A percentile compares a stretch with the other conserved stretches of the same genome.
Conservation (phyloP, 192 early-diverging fungal species). For the Rhizophagus sp. region DNA sequence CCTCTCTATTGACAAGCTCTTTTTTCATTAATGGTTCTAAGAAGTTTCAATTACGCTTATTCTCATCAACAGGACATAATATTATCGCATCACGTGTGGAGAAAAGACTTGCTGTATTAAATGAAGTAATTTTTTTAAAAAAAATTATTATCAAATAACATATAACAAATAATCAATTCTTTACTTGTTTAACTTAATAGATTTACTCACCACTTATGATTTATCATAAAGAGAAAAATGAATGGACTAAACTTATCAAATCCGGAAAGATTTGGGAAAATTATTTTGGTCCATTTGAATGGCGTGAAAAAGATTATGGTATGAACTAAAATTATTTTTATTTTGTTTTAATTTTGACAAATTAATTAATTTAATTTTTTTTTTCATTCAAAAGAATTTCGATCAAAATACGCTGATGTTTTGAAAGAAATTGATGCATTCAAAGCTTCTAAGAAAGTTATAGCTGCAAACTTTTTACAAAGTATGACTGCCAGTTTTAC, state of each 20-base stretch:
- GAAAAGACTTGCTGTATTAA: no score
- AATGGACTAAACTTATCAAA: neutral
- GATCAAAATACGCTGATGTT: neutral
- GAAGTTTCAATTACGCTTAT: no score
- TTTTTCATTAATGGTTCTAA: no score
- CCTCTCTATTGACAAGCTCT: no score
- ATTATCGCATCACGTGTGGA: no score
- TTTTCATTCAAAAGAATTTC: conserved; percentile 7
- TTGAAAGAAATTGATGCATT: conserved; percentile 12
- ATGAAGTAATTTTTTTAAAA: no score
- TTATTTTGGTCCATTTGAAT: conserved; percentile 25
- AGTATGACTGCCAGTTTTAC: conserved; percentile 10
- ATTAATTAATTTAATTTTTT: neutral
- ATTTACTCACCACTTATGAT: no score
- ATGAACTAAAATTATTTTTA: neutral
- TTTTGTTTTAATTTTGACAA: neutral
- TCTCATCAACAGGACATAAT: no score
- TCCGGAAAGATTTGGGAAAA: conserved; percentile 20
- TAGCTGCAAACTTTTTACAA: conserved; percentile 16
- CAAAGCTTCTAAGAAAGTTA: neutral
- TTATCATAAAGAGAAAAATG: neutral
- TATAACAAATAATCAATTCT: no score
- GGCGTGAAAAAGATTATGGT: conserved; percentile 11
- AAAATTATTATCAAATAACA: no score
- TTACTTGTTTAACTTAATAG: no score